Evolutionary conservation across 768 basidiomycete genomes (phyloP).

Genomic region (Lactarius tabidus): DNA sequence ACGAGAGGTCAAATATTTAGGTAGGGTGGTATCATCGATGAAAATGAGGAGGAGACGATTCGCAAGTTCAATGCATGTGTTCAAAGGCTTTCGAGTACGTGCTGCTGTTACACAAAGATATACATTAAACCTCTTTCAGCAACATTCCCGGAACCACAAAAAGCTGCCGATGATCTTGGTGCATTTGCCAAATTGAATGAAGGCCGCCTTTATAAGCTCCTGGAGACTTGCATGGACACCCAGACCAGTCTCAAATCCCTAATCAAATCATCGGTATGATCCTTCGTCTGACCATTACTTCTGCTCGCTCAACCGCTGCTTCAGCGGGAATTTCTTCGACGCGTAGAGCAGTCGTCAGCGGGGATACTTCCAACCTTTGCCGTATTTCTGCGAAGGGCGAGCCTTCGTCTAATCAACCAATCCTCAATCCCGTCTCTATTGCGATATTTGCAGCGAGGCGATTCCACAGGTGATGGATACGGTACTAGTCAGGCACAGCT

Average conservation of each 20-base stretch:
- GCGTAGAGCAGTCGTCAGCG: constrained; percentile 67
- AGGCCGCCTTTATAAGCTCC: constrained; percentile 74
- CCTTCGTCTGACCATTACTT: background rate
- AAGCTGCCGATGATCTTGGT: constrained; percentile 72
- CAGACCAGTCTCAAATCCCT: constrained; percentile 79
- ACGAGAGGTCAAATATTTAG: constrained; percentile 10
- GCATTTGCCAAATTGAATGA: constrained; percentile 88
- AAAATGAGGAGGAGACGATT: constrained; percentile 63
- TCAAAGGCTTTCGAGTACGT: constrained; percentile 59
- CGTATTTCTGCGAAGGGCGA: constrained; percentile 62
- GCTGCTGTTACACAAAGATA: background rate
- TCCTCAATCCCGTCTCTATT: constrained; percentile 82
- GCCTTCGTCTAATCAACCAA: constrained; percentile 73
- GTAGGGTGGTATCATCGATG: constrained; percentile 88
- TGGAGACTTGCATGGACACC: constrained; percentile 77
- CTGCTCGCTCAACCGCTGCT: background rate
- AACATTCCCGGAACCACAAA: constrained; percentile 62
- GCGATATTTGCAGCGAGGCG: constrained; percentile 54
- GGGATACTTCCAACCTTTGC: constrained; percentile 64
- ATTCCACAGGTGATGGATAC: constrained; percentile 32
- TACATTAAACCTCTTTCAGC: constrained; percentile 33
- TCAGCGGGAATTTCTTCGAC: constrained; percentile 74
- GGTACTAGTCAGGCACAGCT: constrained; percentile 36
- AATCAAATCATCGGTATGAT: constrained; percentile 67
- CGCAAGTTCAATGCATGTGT: constrained; percentile 52